Conservation (phyloP, 208 protist genomes). For the Crithidia brevicula region DNA sequence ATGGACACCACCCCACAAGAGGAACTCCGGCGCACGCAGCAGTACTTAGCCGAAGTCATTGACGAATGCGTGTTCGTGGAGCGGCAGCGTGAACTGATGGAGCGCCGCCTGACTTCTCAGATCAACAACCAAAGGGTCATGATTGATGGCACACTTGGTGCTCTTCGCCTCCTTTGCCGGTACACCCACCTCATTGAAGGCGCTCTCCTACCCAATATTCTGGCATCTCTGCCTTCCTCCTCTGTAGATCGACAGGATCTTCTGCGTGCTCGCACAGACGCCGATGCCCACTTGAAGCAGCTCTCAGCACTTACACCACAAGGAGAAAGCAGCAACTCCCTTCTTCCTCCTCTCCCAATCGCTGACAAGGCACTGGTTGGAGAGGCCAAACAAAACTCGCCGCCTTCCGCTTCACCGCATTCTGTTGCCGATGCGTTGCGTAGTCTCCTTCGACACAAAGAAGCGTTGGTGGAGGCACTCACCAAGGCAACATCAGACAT, state of each 20-base stretch:
- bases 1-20: constrained; percentile 1
- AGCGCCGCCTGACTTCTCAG: constrained; percentile 37
- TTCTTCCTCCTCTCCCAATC: not conserved
- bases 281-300: constrained; percentile 5
- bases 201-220: constrained; percentile 12
- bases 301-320: not conserved
- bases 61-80: constrained; percentile 82
- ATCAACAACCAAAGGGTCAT: constrained; percentile 29
- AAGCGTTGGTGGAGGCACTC: constrained; percentile 19
- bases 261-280: not conserved
- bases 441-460: constrained; percentile 2
- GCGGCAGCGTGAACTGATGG: constrained; percentile 53
- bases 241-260: constrained; percentile 1
- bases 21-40: constrained; percentile 39
- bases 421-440: not conserved
- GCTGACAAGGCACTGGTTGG: no score
- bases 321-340: not conserved
- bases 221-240: not conserved
- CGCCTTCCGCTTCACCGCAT: not conserved
- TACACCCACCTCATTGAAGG: constrained; percentile 25
- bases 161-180: constrained; percentile 21
- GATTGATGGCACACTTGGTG: constrained; percentile 23
- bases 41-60: constrained; percentile 70
- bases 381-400: no score
- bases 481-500: not conserved